These are phyloP conservation scores for Salix exigua DNA, from an alignment of 345 rosid genomes.

Conservation along the genomic window DNA sequence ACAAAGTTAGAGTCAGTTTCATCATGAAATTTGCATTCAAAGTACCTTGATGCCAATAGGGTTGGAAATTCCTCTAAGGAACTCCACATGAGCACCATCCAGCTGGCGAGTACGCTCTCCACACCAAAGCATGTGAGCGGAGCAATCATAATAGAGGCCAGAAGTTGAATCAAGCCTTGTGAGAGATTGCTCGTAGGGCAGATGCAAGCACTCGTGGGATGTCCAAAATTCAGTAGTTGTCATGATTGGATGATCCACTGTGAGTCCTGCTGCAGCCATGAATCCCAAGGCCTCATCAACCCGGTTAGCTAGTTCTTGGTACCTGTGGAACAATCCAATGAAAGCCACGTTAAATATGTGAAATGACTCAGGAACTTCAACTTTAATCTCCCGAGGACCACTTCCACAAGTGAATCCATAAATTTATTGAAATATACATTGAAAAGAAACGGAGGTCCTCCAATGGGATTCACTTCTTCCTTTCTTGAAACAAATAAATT, in stretches of 20 bases:
- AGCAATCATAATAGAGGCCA: slow-evolving; percentile 26
- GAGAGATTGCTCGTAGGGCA: slow-evolving; percentile 29
- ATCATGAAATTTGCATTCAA: not conserved
- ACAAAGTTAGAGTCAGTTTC: not conserved
- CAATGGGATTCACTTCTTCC: not conserved
- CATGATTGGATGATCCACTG: slow-evolving; percentile 30
- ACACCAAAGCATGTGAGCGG: slow-evolving; percentile 32
- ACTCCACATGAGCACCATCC: slow-evolving; percentile 34
- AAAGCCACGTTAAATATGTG: not conserved
- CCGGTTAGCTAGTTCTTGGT: slow-evolving; percentile 20
- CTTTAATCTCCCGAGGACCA: not conserved
- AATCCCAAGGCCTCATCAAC: slow-evolving; percentile 31
- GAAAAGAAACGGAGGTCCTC: not conserved
- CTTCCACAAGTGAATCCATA: not conserved
- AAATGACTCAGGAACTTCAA: not conserved
- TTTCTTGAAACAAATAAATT: not conserved
- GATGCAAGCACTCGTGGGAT: slow-evolving; percentile 27
- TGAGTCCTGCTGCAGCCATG: slow-evolving; percentile 29
- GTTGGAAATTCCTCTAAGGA: slow-evolving; percentile 29
- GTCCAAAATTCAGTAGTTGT: slow-evolving; percentile 31
- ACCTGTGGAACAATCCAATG: slow-evolving; percentile 9
- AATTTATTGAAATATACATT: not conserved
- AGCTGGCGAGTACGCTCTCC: slow-evolving; percentile 32
- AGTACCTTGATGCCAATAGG: slow-evolving; percentile 33
- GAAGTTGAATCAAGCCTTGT: slow-evolving; percentile 31